A percentile compares a stretch with the other conserved stretches of the same genome.
These are phyloP conservation scores for Saccharomycopsis sp. DNA, from an alignment of 805 yeast genomes.

Conservation along the genomic window DNA sequence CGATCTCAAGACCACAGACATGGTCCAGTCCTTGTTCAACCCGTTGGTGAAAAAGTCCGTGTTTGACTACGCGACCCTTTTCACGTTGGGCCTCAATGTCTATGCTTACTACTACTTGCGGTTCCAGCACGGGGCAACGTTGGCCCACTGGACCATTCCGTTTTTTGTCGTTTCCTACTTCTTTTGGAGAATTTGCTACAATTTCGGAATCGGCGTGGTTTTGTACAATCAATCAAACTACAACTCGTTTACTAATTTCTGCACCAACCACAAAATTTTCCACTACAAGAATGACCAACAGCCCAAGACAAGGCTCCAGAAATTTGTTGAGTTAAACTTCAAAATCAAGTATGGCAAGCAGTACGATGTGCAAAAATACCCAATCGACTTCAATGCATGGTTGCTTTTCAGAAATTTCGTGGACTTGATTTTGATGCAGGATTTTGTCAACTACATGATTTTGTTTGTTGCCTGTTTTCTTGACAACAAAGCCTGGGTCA, in stretches of 20 bases:
- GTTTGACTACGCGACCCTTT: slow-evolving; percentile 52
- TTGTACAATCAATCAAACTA: slow-evolving; percentile 58
- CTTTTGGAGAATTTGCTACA: slow-evolving; percentile 70
- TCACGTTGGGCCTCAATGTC: slow-evolving; percentile 32
- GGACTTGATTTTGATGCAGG: slow-evolving; percentile 77
- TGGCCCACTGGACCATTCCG: slow-evolving; percentile 23
- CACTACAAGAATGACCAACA: slow-evolving; percentile 26
- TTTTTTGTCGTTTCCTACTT: slow-evolving; percentile 48
- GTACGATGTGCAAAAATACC: slow-evolving; percentile 35
- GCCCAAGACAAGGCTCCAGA: slow-evolving; percentile 28
- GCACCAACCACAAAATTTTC: slow-evolving; percentile 39
- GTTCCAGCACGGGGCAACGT: slow-evolving; percentile 20
- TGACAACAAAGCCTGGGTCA: slow-evolving; percentile 22
- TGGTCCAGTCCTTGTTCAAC: slow-evolving; percentile 74
- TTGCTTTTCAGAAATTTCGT: slow-evolving; percentile 68
- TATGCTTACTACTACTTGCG: slow-evolving; percentile 27
- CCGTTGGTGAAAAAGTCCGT: slow-evolving; percentile 62
- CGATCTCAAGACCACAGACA: slow-evolving; percentile 63
- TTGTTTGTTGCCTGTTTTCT: slow-evolving; percentile 40
- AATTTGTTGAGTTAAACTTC: slow-evolving; percentile 38
- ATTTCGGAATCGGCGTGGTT: slow-evolving; percentile 69
- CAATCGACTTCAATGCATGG: slow-evolving; percentile 79
- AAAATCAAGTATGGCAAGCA: slow-evolving; percentile 35
- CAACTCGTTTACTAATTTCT: slow-evolving; percentile 44
- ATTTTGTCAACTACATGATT: slow-evolving; percentile 65